Evolutionary conservation across 2,329 filamentous ascomycete species (phyloP).

Genomic region (Penicillium sp.): DNA sequence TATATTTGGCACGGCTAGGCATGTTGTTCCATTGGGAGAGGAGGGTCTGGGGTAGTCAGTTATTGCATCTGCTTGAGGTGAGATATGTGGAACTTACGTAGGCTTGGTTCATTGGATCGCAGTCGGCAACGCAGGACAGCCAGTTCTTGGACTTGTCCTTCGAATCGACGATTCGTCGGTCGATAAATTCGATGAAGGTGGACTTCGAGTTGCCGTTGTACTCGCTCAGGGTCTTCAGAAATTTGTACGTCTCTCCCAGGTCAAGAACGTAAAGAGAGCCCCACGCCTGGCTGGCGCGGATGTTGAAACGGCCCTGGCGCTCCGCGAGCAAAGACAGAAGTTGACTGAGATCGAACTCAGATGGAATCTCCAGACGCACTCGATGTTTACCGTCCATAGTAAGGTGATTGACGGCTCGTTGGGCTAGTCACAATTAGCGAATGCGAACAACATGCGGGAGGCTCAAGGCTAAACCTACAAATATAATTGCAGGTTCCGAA

Average conservation of each 20-base stretch:
- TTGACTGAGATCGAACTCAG: slow-evolving; percentile 39
- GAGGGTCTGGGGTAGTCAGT: slow-evolving; percentile 31
- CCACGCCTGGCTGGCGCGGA: slow-evolving; percentile 43
- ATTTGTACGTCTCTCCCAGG: slow-evolving; percentile 42
- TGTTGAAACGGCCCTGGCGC: slow-evolving; percentile 43
- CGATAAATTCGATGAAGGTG: slow-evolving; percentile 45
- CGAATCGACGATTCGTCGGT: slow-evolving; percentile 43
- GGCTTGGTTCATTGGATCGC: slow-evolving; percentile 40
- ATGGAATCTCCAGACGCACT: slow-evolving; percentile 42
- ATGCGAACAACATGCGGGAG: not conserved
- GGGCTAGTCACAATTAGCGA: slow-evolving; percentile 33
- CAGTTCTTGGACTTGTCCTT: slow-evolving; percentile 46
- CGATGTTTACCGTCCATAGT: slow-evolving; percentile 35
- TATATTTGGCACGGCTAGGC: slow-evolving; percentile 46
- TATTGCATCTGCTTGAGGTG: not conserved
- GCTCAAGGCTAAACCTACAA: slow-evolving; percentile 31
- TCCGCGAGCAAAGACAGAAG: slow-evolving; percentile 38
- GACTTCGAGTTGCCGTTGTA: slow-evolving; percentile 38
- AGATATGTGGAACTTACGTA: slow-evolving; percentile 35
- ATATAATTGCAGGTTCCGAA: slow-evolving; percentile 47
- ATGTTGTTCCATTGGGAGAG: slow-evolving; percentile 47
- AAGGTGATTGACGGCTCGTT: slow-evolving; percentile 44
- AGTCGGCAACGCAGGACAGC: slow-evolving; percentile 41
- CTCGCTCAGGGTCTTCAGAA: slow-evolving; percentile 38
- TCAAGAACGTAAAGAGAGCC: slow-evolving; percentile 43